Percentiles rank a stretch among this genome's conserved stretches.
Conservation (phyloP, 2,329 filamentous ascomycete species). For the Colletotrichum shisoi region DNA sequence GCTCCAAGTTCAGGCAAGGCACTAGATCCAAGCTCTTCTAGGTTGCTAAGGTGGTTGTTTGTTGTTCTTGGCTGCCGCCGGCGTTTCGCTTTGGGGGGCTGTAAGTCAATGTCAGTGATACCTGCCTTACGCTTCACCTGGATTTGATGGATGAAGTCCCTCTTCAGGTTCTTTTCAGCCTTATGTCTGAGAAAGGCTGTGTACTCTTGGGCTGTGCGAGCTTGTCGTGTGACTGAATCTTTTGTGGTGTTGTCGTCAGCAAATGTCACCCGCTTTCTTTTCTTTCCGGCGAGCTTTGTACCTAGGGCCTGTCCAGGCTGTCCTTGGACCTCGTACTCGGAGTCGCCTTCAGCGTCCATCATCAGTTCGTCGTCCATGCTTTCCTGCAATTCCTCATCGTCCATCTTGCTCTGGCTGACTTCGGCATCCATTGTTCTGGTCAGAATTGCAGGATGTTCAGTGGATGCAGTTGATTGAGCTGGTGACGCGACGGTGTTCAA, state of each 20-base stretch:
- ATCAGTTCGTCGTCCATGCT: too few relatives aligned
- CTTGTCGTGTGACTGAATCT: not conserved
- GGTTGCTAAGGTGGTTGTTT: too few relatives aligned
- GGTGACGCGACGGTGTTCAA: not conserved
- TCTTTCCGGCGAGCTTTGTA: not conserved
- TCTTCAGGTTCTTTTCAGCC: not conserved
- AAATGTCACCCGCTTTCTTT: not conserved
- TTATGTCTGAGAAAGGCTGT: not conserved
- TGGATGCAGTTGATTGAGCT: too few relatives aligned
- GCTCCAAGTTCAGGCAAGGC: not conserved
- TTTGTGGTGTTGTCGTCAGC: not conserved
- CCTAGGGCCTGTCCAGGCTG: not conserved
- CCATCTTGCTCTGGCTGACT: not conserved
- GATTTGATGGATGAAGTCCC: not conserved
- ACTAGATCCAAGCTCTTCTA: not conserved
- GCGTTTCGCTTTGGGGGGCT: not conserved
- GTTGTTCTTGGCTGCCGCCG: not conserved
- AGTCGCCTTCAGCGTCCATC: fast-evolving
- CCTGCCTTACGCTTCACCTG: not conserved
- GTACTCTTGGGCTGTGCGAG: not conserved
- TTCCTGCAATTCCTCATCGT: not conserved
- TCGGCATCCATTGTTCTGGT: not conserved
- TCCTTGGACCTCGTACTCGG: not conserved
- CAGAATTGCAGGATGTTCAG: not conserved
- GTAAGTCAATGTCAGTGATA: not conserved